Evolutionary conservation across 2,329 filamentous ascomycete genomes (phyloP), one percentile per base, ranked within the genome.

Genomic region (Plectosphaerella cucumerina): DNA sequence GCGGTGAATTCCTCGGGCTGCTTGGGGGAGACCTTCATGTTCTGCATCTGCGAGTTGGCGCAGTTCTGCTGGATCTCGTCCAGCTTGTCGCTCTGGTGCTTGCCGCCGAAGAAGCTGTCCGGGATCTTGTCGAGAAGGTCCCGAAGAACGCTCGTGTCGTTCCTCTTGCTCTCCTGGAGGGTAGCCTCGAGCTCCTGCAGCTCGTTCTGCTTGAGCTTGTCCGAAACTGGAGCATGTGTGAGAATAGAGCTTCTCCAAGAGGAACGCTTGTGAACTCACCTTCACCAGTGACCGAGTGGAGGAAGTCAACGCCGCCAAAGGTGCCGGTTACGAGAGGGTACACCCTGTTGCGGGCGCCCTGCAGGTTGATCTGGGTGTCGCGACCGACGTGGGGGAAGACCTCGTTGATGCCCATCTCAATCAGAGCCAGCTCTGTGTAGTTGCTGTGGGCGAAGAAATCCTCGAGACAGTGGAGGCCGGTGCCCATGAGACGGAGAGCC

Each of bases 361-460:
- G 74, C 23, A 97, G 77, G 44, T 82, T 74, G 23, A 96, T 74
- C 62, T 75, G 73, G n/a, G 90, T 90, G 60, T 81, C 72, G 52
- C 84, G 78, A 34, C 93, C 93, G 50, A 94, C 89, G 62, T 96
- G 91, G 22, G 93, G 90, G 68, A 97, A 97, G 53, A 96, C 72
- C 54, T 89, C 81, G 6, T 72, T 75, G 69, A 94, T 90, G 48
- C 90, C 91, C 61, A 96, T 71, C 67, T 96, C 91, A 60, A 94
- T 91, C 45, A 97, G 77, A 52, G 88, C 89, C 52, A 97, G 81
- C 68, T 97, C 92, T 14, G 80, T 84, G 70, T 96, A 97, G 76
- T 97, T 97, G 66, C 90, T 95, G 71, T 97, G 93, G 15, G 92
- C 93, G 49, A 91, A 86, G 72, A 86, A 97, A 65, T 97, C 92